These are phyloP conservation scores for Pisolithus sp. DNA, from an alignment of 768 basidiomycete genomes.

Conservation along the genomic window DNA sequence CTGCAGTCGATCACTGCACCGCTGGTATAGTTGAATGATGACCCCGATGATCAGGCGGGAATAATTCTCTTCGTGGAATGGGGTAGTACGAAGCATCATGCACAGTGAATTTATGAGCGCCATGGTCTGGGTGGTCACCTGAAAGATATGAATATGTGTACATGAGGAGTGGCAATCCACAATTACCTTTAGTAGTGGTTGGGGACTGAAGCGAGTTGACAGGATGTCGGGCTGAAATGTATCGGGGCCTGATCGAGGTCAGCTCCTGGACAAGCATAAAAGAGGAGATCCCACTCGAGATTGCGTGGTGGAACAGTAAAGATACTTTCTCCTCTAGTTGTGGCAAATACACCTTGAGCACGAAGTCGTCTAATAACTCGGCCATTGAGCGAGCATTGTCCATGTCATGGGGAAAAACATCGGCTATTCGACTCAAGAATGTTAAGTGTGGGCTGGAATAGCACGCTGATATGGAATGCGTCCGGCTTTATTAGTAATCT, in stretches of 20 bases:
- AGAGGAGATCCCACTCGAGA: slow-evolving; percentile 48
- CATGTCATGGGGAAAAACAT: slow-evolving; percentile 64
- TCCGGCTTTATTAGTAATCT: slow-evolving; percentile 81
- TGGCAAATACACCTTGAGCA: slow-evolving; percentile 86
- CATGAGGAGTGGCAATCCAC: not conserved
- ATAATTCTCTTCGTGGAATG: slow-evolving; percentile 94
- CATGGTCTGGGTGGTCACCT: slow-evolving; percentile 83
- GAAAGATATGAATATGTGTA: slow-evolving; percentile 4
- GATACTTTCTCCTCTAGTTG: slow-evolving; percentile 94
- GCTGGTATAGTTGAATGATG: slow-evolving; percentile 93
- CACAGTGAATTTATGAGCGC: slow-evolving; percentile 89
- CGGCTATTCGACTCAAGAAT: slow-evolving; percentile 70
- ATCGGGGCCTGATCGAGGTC: slow-evolving; percentile 53
- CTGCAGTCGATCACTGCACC: slow-evolving; percentile 85
- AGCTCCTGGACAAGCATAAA: not conserved
- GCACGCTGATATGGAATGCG: slow-evolving; percentile 87
- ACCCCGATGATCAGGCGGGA: slow-evolving; percentile 89
- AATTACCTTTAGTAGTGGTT: slow-evolving; percentile 74
- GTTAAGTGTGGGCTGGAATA: slow-evolving; percentile 93
- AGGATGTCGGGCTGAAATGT: slow-evolving; percentile 80
- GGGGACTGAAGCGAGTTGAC: slow-evolving; percentile 55
- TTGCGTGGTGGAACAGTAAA: slow-evolving; percentile 76
- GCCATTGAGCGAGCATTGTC: slow-evolving; percentile 63
- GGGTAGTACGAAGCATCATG: slow-evolving; percentile 82
- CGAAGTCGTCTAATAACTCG: slow-evolving; percentile 84